A percentile compares a stretch with the other conserved stretches of the same genome.
Conservation (phyloP, 2,329 filamentous ascomycete genomes). For the Fusarium zealandicum region DNA sequence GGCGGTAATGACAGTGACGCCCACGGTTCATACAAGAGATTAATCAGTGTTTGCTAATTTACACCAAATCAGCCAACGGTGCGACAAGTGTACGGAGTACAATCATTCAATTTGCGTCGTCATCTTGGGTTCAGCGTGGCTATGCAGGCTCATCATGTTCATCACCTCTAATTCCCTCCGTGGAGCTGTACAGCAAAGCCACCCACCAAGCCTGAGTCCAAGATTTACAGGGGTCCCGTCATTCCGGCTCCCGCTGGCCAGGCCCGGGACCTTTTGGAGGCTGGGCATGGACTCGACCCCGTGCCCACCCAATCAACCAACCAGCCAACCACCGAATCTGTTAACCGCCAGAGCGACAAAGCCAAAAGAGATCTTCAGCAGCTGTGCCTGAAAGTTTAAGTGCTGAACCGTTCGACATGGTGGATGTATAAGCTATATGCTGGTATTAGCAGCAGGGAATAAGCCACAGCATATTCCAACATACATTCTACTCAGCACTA, state of each 20-base stretch:
- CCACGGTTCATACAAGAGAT: background rate
- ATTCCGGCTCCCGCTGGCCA: background rate
- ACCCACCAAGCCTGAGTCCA: background rate
- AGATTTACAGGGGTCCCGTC: conserved; percentile 23
- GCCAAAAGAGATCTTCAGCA: too few relatives aligned
- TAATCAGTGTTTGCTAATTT: background rate
- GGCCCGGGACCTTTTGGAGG: conserved; percentile 1
- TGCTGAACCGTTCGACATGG: too few relatives aligned
- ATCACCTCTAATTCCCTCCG: background rate
- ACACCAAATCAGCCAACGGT: too few relatives aligned
- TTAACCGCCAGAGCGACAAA: conserved; percentile 25
- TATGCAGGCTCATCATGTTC: background rate
- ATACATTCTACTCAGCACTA: too few relatives aligned
- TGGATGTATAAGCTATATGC: too few relatives aligned
- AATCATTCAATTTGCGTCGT: too few relatives aligned
- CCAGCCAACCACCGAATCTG: conserved; percentile 27
- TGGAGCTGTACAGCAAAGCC: conserved; percentile 16
- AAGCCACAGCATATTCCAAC: too few relatives aligned
- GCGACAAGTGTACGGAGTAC: too few relatives aligned
- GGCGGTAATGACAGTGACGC: background rate
- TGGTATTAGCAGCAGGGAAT: too few relatives aligned
- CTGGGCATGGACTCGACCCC: conserved; percentile 19
- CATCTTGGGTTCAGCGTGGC: too few relatives aligned
- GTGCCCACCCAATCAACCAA: conserved; percentile 27
- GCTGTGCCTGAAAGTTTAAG: too few relatives aligned